phyloP scores from a whole-genome alignment of 2,329 filamentous ascomycete genomes.

The Aspergillus unguis region DNA sequence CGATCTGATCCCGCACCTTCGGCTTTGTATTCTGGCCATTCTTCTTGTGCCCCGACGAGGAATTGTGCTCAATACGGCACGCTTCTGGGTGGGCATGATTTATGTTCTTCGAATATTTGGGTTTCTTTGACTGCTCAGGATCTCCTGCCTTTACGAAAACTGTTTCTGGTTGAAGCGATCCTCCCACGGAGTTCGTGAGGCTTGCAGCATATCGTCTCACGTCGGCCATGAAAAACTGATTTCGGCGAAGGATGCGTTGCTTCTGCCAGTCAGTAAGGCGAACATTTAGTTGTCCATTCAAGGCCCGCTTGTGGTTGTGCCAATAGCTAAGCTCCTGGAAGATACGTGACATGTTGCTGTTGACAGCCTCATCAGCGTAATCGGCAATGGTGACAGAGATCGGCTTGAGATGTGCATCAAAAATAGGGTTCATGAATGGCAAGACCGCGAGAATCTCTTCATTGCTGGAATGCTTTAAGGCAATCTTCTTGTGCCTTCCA shows the following conservation, averaged over 20 bases:
- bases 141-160: background rate
- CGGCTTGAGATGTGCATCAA: conserved; percentile 26
- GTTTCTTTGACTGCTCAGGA: background rate
- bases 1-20: background rate
- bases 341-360: conserved; percentile 14
- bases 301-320: conserved; percentile 30
- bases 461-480: background rate
- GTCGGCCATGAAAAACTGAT: conserved; percentile 65
- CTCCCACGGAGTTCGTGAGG: conserved; percentile 49
- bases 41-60: background rate
- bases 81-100: too few species aligned
- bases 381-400: conserved; percentile 22
- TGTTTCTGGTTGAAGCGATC: conserved; percentile 3
- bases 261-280: conserved; percentile 10
- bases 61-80: background rate
- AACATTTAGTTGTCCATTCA: conserved; percentile 23
- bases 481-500: background rate
- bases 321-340: conserved; percentile 34
- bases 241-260: conserved; percentile 33
- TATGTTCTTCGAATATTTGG: background rate
- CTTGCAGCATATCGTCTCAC: conserved; percentile 68
- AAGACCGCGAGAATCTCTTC: conserved; percentile 10
- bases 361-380: conserved; percentile 3
- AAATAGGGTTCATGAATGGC: conserved; percentile 27
- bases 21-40: background rate